A percentile compares a stretch with the other conserved stretches of the same genome.
Evolutionary conservation across 1,139 yeast genomes (phyloP).

Genomic region (Magnusiomyces suaveolens): DNA sequence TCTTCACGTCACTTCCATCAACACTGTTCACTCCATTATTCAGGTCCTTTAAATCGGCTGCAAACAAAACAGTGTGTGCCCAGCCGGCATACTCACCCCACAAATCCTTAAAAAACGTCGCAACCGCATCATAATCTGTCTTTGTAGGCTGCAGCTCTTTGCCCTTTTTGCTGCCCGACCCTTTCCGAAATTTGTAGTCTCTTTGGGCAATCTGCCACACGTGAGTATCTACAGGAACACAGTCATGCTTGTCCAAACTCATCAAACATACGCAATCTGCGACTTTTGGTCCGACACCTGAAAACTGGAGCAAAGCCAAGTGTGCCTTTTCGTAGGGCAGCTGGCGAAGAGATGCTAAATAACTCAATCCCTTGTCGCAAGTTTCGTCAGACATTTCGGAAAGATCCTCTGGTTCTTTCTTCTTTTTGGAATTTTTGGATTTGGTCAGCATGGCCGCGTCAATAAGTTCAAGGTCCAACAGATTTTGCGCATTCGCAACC

Average conservation of each 20-base stretch:
- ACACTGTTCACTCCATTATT: conserved; percentile 39
- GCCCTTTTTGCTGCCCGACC: neutral
- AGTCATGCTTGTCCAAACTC: conserved; percentile 81
- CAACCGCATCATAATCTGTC: conserved; percentile 52
- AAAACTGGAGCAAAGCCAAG: conserved; percentile 52
- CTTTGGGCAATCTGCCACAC: conserved; percentile 86
- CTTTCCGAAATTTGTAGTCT: conserved; percentile 50
- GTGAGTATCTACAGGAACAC: conserved; percentile 95
- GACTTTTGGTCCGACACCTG: conserved; percentile 96
- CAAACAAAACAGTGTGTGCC: conserved; percentile 90
- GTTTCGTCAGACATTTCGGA: neutral
- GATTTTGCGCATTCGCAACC: conserved; percentile 18
- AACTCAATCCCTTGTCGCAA: conserved; percentile 12
- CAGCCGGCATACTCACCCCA: conserved; percentile 97
- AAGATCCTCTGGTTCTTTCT: neutral
- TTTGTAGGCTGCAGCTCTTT: conserved; percentile 34
- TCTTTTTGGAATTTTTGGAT: neutral
- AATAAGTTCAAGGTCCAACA: neutral
- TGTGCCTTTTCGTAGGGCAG: conserved; percentile 50
- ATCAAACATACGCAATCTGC: conserved; percentile 92
- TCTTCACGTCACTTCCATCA: neutral
- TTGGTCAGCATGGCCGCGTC: neutral
- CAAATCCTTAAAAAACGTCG: conserved; percentile 49
- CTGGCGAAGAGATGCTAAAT: conserved; percentile 34
- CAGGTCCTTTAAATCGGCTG: conserved; percentile 65